Evolutionary conservation across 2,329 filamentous ascomycete species (phyloP).

Genomic region (Cercospora sojina): DNA sequence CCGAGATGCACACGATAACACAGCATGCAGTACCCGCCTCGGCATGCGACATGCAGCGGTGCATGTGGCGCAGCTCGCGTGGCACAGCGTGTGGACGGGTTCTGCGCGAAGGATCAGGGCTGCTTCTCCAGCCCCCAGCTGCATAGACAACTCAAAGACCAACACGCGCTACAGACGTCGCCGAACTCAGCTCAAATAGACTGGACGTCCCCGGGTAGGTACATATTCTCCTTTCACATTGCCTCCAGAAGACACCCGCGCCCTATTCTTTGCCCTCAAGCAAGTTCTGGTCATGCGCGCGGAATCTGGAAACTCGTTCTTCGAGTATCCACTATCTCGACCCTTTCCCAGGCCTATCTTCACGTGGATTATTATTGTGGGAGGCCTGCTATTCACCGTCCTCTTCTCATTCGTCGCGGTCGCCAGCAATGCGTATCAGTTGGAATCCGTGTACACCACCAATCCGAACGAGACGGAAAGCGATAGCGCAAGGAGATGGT

Average conservation of each 20-base stretch:
- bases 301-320: slow-evolving; percentile 6
- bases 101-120: slow-evolving; percentile 4
- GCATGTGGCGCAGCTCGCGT: not conserved
- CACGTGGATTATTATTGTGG: slow-evolving; percentile 5
- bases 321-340: slow-evolving; percentile 13
- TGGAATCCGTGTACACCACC: slow-evolving; percentile 13
- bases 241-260: not conserved
- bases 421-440: slow-evolving; percentile 14
- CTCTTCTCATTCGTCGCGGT: slow-evolving; percentile 17
- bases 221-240: not conserved
- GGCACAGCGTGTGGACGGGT: not conserved
- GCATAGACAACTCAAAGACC: not conserved
- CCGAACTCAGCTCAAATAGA: not conserved
- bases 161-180: not conserved
- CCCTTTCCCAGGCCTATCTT: slow-evolving; percentile 6
- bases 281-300: not conserved
- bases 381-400: slow-evolving; percentile 2
- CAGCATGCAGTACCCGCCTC: not conserved
- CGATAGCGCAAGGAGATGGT: slow-evolving; percentile 8
- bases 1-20: not conserved
- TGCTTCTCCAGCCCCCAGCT: not conserved
- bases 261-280: not conserved
- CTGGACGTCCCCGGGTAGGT: not conserved
- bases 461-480: slow-evolving; percentile 12
- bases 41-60: not conserved